Base-by-base conservation (phyloP, 768 basidiomycete genomes). In the Kwoniella sp. region DNA sequence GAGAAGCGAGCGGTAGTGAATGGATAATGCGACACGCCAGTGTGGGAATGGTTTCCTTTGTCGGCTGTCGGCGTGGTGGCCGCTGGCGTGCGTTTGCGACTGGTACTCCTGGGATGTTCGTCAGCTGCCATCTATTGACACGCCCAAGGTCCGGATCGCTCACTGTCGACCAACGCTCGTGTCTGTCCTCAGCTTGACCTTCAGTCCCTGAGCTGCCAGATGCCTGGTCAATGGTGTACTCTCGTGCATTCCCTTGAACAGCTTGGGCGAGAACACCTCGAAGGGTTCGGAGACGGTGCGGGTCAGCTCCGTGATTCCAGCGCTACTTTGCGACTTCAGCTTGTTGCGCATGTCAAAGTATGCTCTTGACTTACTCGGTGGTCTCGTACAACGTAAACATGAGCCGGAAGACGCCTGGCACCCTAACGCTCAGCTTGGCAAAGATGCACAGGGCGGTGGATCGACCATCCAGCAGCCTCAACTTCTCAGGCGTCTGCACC, bases 251-350 rank as follows among this genome's bases (percentile, higher is more conserved):
- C 74, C 74, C 15, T 61, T 70, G 59, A 74, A 75, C 12, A 69
- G 56, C 47, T 75, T 75, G 9, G 74, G 74, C 17, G 73, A 74
- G 47, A 69, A 74, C 22, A 75, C 74, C 46, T 74, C 73, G 44
- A 75, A 75, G n/a, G 59, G 40, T 3, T 73, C 71, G 1, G 73
- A 64, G 3, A 72, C 53, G n/a, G 57, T 52, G 17, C 54, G 36
- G 0, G 66, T 59, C 11, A 71, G 40, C 56, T 70, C 63, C 11
- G 41, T 22, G 14, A 69, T 53, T 15, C 63, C 62, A 6, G 33
- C 31, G 7, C 70, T 67, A 27, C 5, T 12, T 38, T 19, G 19
- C 8, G 37, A 38, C 9, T 19, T 19, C 19, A 22, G 5, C 19
- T 19, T 19, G 19, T 8, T 19, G 7, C 9, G 25, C 17, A n/a